A percentile compares a stretch with the other conserved stretches of the same genome.
Conservation (phyloP, 192 early-diverging fungal species). For the Kickxella alabastrina region DNA sequence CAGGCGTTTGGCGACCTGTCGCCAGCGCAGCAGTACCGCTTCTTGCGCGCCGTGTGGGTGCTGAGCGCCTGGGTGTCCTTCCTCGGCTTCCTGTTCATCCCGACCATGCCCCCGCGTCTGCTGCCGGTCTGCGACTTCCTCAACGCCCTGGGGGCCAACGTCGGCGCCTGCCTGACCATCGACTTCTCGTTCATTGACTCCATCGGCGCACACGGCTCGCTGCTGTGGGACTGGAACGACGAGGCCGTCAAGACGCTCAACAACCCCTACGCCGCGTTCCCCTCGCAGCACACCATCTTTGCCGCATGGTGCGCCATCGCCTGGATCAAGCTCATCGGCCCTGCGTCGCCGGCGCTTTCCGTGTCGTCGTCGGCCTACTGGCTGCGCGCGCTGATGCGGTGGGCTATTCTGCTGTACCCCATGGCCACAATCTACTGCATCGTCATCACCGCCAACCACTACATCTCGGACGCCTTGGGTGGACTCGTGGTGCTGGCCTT, state of each 20-base stretch:
- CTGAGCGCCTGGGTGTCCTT: slow-evolving; percentile 49
- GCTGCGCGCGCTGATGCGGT: slow-evolving; percentile 43
- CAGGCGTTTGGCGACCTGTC: slow-evolving; percentile 39
- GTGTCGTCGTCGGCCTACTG: slow-evolving; percentile 26
- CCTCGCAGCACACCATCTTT: slow-evolving; percentile 52
- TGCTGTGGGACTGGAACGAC: slow-evolving; percentile 55
- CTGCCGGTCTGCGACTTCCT: slow-evolving; percentile 51
- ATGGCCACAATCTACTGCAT: slow-evolving; percentile 52
- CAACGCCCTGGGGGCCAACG: slow-evolving; percentile 44
- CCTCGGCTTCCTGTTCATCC: slow-evolving; percentile 49
- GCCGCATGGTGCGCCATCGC: slow-evolving; percentile 47
- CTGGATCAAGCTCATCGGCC: slow-evolving; percentile 48
- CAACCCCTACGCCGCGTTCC: slow-evolving; percentile 54
- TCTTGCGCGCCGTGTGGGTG: slow-evolving; percentile 51
- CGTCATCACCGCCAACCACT: slow-evolving; percentile 51
- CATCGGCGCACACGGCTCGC: slow-evolving; percentile 47
- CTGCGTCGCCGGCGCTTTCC: slow-evolving; percentile 13
- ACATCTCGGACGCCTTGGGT: slow-evolving; percentile 43
- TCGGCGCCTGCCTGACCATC: slow-evolving; percentile 46
- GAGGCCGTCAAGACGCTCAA: slow-evolving; percentile 52
- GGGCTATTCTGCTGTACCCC: slow-evolving; percentile 42
- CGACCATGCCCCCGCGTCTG: slow-evolving; percentile 52
- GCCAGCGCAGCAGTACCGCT: slow-evolving; percentile 53
- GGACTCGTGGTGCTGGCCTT: slow-evolving; percentile 41
- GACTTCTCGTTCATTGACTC: slow-evolving; percentile 48